These are phyloP conservation scores for Jatropha multifida DNA, from an alignment of 441 rosid genomes.

Conservation along the genomic window DNA sequence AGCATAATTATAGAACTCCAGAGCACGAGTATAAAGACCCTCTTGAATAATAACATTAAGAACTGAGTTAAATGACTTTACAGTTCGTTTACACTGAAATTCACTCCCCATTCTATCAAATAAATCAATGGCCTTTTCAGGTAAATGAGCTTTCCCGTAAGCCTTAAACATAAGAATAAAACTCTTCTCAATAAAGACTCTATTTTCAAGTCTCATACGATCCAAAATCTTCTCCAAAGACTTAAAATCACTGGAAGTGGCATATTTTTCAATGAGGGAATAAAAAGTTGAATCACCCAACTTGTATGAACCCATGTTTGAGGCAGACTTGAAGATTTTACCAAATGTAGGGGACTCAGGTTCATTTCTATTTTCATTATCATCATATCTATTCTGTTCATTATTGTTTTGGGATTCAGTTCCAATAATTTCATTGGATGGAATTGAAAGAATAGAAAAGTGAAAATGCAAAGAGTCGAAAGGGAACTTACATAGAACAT, in stretches of 20 bases:
- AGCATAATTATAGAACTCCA: slow-evolving; percentile 64
- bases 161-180: slow-evolving; percentile 67
- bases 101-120: slow-evolving; percentile 62
- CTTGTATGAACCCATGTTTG: slow-evolving; percentile 67
- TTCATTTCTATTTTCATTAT: slow-evolving; percentile 13
- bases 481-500: slow-evolving; percentile 34
- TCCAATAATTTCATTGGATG: slow-evolving; percentile 26
- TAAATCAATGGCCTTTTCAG: slow-evolving; percentile 65
- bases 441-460: slow-evolving; percentile 32
- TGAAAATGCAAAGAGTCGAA: slow-evolving; percentile 10
- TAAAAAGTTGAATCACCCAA: slow-evolving; percentile 78
- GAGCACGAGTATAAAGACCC: slow-evolving; percentile 52
- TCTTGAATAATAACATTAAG: slow-evolving; percentile 68
- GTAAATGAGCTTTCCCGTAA: slow-evolving; percentile 67
- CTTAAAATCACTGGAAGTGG: slow-evolving; percentile 54
- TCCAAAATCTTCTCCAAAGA: slow-evolving; percentile 56
- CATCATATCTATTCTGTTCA: not conserved
- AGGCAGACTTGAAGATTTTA: slow-evolving; percentile 46
- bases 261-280: slow-evolving; percentile 56
- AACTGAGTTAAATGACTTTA: slow-evolving; percentile 63
- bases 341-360: slow-evolving; percentile 47
- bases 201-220: slow-evolving; percentile 61
- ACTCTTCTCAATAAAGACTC: slow-evolving; percentile 56
- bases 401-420: slow-evolving; percentile 18
- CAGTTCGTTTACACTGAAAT: slow-evolving; percentile 51